Evolutionary conservation across 1,284 basidiomycete species (phyloP).

Genomic region (Bondarzewia mesenterica): DNA sequence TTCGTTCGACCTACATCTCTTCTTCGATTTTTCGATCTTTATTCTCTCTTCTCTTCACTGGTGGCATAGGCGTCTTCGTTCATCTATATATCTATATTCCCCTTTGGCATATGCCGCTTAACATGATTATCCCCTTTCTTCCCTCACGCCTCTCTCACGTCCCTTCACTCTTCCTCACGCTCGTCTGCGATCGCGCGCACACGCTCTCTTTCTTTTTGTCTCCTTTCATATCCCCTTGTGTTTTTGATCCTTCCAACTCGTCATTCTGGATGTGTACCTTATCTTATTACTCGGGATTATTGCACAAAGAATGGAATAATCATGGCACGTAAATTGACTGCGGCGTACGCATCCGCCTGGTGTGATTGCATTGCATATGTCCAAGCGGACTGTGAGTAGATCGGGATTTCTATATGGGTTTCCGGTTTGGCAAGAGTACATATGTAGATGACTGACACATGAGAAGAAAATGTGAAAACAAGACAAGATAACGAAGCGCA

Average conservation of each 20-base stretch:
- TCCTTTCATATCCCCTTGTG: not conserved
- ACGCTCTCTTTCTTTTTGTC: not conserved
- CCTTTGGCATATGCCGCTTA: not conserved
- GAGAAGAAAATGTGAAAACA: not conserved
- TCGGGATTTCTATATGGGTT: too few relatives aligned
- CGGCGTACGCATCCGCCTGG: not conserved
- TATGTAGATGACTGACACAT: too few relatives aligned
- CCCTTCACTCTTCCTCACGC: not conserved
- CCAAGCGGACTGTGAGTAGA: too few relatives aligned
- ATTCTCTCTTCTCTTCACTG: not conserved
- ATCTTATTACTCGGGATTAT: constrained; percentile 1
- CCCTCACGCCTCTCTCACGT: not conserved
- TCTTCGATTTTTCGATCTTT: not conserved
- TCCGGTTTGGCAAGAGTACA: too few relatives aligned
- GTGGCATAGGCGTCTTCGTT: not conserved
- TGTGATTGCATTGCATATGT: too few relatives aligned
- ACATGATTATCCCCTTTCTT: not conserved
- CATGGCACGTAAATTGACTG: not conserved
- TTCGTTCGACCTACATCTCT: not conserved
- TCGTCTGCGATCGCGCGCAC: not conserved
- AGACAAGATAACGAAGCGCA: not conserved
- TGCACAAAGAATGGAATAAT: not conserved
- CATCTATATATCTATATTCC: not conserved
- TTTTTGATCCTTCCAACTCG: not conserved
- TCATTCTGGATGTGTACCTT: constrained; percentile 1